Conservation (phyloP, 441 rosid genomes). For the Euphorbia schlechtendalii region DNA sequence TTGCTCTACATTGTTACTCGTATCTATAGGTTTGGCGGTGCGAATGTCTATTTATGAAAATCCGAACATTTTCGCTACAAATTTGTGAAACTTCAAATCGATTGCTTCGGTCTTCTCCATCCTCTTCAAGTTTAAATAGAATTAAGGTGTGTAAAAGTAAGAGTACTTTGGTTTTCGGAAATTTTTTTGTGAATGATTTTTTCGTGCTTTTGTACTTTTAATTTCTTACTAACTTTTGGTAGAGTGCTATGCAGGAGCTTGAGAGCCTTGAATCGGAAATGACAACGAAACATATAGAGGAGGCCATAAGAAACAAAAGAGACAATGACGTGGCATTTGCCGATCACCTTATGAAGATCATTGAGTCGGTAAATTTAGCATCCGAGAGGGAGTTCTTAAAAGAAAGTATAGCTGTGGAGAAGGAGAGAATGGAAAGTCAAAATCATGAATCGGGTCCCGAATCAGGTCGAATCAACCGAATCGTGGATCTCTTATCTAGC, state of each 20-base stretch:
- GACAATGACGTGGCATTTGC: constrained; percentile 40
- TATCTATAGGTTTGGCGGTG: constrained; percentile 50
- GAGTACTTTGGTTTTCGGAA: background rate
- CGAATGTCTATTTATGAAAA: constrained; percentile 45
- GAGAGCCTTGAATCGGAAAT: constrained; percentile 43
- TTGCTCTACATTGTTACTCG: constrained; percentile 8
- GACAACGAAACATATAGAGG: constrained; percentile 40
- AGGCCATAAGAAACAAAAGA: constrained; percentile 41
- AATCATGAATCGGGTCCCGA: constrained; percentile 29
- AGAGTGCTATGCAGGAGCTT: constrained; percentile 52
- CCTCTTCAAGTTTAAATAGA: constrained; percentile 36
- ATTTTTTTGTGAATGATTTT: constrained; percentile 7
- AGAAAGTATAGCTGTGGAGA: constrained; percentile 78
- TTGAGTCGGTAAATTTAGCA: constrained; percentile 49
- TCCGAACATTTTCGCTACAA: constrained; percentile 55
- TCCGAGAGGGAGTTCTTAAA: constrained; percentile 60
- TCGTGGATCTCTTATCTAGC: constrained; percentile 51
- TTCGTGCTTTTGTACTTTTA: too few relatives aligned
- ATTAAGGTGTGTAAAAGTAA: constrained; percentile 50
- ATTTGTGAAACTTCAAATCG: constrained; percentile 43
- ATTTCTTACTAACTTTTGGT: constrained; percentile 32
- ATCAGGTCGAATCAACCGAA: constrained; percentile 34
- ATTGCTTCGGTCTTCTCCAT: constrained; percentile 40
- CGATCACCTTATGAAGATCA: constrained; percentile 40
- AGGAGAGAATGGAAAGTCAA: constrained; percentile 51